Conservation (phyloP, 768 basidiomycete species). For the Crepidotus variabilis region DNA sequence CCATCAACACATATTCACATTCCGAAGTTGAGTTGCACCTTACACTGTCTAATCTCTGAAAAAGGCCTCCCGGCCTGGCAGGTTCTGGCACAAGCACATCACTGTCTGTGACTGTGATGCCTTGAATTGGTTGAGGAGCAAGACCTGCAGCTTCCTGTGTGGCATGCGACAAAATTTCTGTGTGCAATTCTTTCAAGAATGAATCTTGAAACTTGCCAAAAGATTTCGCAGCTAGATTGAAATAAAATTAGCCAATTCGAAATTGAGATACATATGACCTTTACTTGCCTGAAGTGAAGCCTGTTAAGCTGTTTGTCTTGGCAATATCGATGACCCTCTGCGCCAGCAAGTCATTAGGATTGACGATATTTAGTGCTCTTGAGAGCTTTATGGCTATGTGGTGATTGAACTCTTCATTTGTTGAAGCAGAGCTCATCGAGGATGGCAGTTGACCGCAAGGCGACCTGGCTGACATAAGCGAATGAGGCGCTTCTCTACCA, state of each 20-base stretch:
- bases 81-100: slow-evolving; percentile 85
- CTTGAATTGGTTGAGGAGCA: slow-evolving; percentile 58
- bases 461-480: background rate
- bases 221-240: slow-evolving; percentile 57
- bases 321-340: slow-evolving; percentile 78
- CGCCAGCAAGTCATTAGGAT: slow-evolving; percentile 83
- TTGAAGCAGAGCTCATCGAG: slow-evolving; percentile 23
- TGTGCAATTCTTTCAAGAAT: slow-evolving; percentile 74
- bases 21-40: slow-evolving; percentile 13
- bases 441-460: background rate
- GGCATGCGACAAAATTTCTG: slow-evolving; percentile 70
- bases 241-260: slow-evolving; percentile 3
- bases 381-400: slow-evolving; percentile 77
- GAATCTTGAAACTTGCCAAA: slow-evolving; percentile 87
- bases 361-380: slow-evolving; percentile 71
- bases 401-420: slow-evolving; percentile 51
- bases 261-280: background rate
- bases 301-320: slow-evolving; percentile 56
- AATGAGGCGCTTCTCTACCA: background rate
- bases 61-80: slow-evolving; percentile 70
- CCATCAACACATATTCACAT: background rate
- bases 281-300: slow-evolving; percentile 63
- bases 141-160: slow-evolving; percentile 58
- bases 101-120: slow-evolving; percentile 73
- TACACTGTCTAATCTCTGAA: slow-evolving; percentile 59